These are phyloP conservation scores for Musa acuminata DNA, from an alignment of 176 grass and related monocot species.

Conservation along the genomic window DNA sequence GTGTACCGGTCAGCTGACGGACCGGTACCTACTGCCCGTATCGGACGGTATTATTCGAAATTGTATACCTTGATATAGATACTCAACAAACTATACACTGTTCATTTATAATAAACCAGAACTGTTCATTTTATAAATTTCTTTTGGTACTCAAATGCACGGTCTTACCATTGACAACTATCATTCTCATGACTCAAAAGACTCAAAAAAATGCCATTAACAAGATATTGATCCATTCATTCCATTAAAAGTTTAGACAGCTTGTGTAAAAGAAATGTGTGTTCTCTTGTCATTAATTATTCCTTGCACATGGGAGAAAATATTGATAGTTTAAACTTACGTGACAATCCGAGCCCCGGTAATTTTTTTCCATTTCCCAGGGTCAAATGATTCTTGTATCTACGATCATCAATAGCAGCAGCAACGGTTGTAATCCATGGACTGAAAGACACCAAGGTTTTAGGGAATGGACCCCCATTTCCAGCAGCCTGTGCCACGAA, in stretches of 20 bases:
- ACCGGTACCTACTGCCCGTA: too few relatives aligned
- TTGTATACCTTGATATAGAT: too few relatives aligned
- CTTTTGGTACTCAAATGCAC: too few relatives aligned
- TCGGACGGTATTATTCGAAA: too few relatives aligned
- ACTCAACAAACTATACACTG: background rate
- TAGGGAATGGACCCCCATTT: constrained; percentile 92
- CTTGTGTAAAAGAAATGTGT: background rate
- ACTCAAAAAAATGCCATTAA: background rate
- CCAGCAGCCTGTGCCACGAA: constrained; percentile 97
- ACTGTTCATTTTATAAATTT: background rate
- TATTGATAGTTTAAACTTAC: constrained; percentile 41
- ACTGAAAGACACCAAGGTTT: constrained; percentile 96
- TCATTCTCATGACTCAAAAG: background rate
- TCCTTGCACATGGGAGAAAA: background rate
- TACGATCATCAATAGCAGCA: constrained; percentile 90
- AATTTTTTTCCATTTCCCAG: constrained; percentile 76
- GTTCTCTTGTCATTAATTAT: background rate
- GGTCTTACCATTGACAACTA: background rate
- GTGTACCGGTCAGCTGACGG: too few relatives aligned
- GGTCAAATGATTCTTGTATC: constrained; percentile 95
- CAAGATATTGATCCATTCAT: background rate
- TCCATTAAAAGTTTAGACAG: background rate
- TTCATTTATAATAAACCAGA: too few relatives aligned
- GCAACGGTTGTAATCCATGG: constrained; percentile 98
- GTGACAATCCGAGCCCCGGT: constrained; percentile 89